These are phyloP conservation scores for Cucumis hystrix DNA, from an alignment of 306 rosid species.

Conservation along the genomic window DNA sequence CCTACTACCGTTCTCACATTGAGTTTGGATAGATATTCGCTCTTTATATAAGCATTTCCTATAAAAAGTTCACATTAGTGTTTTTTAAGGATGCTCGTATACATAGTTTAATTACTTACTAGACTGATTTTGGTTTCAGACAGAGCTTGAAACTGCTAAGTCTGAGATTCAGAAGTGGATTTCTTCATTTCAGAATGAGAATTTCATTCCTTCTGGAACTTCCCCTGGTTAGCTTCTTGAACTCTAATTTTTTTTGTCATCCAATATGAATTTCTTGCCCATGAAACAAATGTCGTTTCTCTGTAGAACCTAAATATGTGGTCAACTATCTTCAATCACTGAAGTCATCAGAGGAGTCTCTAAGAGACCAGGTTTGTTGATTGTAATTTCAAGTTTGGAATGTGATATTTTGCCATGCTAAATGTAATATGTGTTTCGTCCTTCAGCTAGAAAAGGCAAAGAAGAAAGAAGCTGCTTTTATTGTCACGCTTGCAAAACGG, in stretches of 20 bases:
- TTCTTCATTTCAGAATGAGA: conserved; percentile 58
- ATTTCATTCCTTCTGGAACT: conserved; percentile 55
- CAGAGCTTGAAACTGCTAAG: conserved; percentile 63
- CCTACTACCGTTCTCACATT: not conserved
- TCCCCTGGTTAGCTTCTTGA: conserved; percentile 49
- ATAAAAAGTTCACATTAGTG: not conserved
- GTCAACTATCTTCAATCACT: conserved; percentile 64
- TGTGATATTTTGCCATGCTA: not conserved
- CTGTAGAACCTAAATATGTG: conserved; percentile 56
- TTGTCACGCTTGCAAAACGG: conserved; percentile 84
- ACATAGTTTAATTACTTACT: not conserved
- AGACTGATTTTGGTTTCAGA: conserved; percentile 26
- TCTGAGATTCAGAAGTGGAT: conserved; percentile 69
- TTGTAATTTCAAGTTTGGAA: conserved; percentile 5
- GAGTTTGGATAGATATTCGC: not conserved
- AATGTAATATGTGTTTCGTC: conserved; percentile 9
- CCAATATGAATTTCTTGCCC: not conserved
- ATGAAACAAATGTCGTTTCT: conserved; percentile 8
- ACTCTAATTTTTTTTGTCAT: not conserved
- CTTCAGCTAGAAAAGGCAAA: conserved; percentile 82
- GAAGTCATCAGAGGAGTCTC: conserved; percentile 74
- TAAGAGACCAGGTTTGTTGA: conserved; percentile 67
- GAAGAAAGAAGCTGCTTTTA: conserved; percentile 94
- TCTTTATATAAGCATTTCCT: not conserved
- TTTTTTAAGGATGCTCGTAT: not conserved